Evolutionary conservation across 2,329 filamentous ascomycete species (phyloP).

Genomic region (Teratosphaeriaceae sp.): DNA sequence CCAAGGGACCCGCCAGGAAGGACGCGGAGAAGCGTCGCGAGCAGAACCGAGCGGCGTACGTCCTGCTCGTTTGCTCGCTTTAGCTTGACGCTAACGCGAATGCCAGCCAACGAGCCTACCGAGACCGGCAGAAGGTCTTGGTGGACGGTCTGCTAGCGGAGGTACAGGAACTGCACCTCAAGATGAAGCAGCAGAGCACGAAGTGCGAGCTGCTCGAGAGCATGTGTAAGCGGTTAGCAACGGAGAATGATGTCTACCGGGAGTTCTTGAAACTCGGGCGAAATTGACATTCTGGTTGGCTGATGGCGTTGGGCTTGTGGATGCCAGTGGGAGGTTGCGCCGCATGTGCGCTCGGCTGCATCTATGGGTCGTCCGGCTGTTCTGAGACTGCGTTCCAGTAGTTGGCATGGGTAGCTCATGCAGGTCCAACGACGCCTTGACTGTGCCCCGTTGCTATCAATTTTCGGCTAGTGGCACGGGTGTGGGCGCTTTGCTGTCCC

Average conservation of each 20-base stretch:
- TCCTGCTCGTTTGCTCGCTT: too few relatives aligned
- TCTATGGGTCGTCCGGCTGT: too few relatives aligned
- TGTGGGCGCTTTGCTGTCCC: too few relatives aligned
- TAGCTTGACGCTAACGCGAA: background rate
- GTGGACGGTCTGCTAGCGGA: background rate
- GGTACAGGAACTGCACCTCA: background rate
- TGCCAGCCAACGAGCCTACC: background rate
- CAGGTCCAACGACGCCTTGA: too few relatives aligned
- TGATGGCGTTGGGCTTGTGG: too few relatives aligned
- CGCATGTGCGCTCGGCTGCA: too few relatives aligned
- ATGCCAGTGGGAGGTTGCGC: too few relatives aligned
- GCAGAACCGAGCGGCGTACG: background rate
- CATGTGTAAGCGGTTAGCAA: background rate
- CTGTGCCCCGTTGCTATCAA: too few relatives aligned
- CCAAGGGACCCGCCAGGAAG: background rate
- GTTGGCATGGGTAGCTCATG: too few relatives aligned
- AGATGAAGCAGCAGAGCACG: background rate
- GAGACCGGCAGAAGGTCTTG: background rate
- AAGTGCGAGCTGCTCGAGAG: background rate
- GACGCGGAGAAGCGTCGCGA: background rate
- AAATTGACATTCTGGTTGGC: too few relatives aligned
- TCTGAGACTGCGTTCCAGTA: too few relatives aligned
- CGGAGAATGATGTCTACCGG: conserved; percentile 1
- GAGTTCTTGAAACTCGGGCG: background rate
- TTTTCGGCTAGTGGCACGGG: too few relatives aligned